Percentiles rank a stretch among this genome's conserved stretches.
Evolutionary conservation across 2,329 filamentous ascomycete genomes (phyloP).

Genomic region (Cylindrodendrum hubeiense): DNA sequence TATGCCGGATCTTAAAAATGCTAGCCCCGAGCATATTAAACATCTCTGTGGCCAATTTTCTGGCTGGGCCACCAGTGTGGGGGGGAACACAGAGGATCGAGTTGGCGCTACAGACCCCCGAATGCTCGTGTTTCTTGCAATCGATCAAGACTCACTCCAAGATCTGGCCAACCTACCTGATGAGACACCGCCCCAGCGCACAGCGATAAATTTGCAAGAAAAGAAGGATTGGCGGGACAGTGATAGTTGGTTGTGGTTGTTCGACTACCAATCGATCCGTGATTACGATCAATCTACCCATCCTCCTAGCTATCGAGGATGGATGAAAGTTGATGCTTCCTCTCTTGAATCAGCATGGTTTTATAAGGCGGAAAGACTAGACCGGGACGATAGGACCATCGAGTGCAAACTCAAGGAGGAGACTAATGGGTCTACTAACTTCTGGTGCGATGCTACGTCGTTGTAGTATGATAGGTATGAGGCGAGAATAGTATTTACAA

Average conservation of each 20-base stretch:
- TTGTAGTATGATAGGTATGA: too few relatives aligned
- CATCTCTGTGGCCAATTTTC: not conserved
- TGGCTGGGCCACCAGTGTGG: not conserved
- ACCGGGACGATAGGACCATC: not conserved
- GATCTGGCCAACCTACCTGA: not conserved
- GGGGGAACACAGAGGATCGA: not conserved
- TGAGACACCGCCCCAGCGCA: not conserved
- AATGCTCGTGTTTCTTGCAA: not conserved
- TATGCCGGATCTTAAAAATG: not conserved
- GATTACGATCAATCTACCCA: not conserved
- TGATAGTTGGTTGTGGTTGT: not conserved
- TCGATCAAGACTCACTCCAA: not conserved
- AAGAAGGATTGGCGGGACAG: not conserved
- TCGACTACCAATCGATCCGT: not conserved
- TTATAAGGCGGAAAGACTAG: not conserved
- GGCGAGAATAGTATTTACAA: too few relatives aligned
- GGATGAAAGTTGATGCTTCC: not conserved
- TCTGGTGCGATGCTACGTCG: too few relatives aligned
- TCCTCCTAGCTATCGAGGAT: not conserved
- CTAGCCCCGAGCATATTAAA: not conserved
- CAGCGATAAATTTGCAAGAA: not conserved
- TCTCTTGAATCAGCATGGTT: not conserved
- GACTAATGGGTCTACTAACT: too few relatives aligned
- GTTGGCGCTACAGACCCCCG: not conserved
- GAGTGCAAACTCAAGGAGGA: too few relatives aligned